These are phyloP conservation scores for Trapa bicornis DNA, from an alignment of 345 rosid genomes.

Conservation along the genomic window DNA sequence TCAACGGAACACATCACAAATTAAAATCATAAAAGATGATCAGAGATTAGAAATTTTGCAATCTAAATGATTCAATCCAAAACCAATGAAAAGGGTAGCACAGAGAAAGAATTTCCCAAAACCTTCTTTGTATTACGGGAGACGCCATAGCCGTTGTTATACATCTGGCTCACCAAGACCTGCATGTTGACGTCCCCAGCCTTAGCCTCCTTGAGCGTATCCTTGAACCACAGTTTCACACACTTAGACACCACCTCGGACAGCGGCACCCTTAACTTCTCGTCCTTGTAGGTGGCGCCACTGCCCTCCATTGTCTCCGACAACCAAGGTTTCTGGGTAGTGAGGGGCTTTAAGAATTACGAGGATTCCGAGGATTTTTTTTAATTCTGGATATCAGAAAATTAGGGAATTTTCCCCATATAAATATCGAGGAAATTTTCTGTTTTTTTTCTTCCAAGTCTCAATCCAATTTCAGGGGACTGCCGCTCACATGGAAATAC, in stretches of 20 bases:
- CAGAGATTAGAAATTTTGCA: neutral
- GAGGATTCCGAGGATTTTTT: neutral
- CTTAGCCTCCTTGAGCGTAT: slow-evolving; percentile 85
- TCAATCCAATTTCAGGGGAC: neutral
- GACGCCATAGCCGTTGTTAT: slow-evolving; percentile 82
- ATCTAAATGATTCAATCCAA: neutral
- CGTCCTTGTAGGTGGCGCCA: slow-evolving; percentile 6
- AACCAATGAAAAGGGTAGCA: neutral
- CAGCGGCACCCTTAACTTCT: slow-evolving; percentile 36
- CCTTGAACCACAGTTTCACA: slow-evolving; percentile 85
- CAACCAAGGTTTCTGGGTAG: neutral
- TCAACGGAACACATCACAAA: neutral
- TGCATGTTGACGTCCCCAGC: slow-evolving; percentile 88
- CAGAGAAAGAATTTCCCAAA: neutral
- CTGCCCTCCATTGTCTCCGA: slow-evolving; percentile 31
- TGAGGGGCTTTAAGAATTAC: neutral
- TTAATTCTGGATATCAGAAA: neutral
- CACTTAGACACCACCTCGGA: slow-evolving; percentile 79
- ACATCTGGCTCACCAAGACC: slow-evolving; percentile 82
- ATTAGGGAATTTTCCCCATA: slow-evolving; percentile 43
- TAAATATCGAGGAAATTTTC: slow-evolving; percentile 3
- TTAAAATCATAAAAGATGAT: neutral
- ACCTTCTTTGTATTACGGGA: slow-evolving; percentile 79
- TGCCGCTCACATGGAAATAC: neutral
- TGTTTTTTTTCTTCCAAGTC: neutral